These are phyloP conservation scores for Penicillium hordei DNA, from an alignment of 2,329 filamentous ascomycete genomes.

Conservation along the genomic window DNA sequence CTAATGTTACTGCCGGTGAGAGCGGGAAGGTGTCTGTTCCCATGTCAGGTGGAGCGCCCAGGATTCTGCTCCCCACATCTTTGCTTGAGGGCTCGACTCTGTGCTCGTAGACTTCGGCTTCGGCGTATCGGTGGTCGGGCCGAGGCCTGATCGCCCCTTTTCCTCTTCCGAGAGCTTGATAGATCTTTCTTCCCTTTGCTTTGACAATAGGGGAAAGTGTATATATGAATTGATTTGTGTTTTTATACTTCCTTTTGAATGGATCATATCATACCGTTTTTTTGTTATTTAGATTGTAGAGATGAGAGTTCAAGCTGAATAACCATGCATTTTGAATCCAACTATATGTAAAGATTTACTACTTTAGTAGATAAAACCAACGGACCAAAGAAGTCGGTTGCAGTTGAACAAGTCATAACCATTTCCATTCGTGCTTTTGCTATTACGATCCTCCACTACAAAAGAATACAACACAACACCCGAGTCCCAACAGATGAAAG, in stretches of 20 bases:
- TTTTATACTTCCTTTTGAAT: background rate
- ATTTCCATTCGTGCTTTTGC: background rate
- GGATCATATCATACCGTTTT: background rate
- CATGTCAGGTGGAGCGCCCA: slow-evolving; percentile 47
- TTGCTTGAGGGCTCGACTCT: slow-evolving; percentile 13
- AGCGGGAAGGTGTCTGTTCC: slow-evolving; percentile 47
- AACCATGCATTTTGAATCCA: background rate
- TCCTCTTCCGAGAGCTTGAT: background rate
- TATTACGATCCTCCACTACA: background rate
- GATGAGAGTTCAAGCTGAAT: background rate
- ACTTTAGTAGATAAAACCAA: background rate
- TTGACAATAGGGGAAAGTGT: too few species aligned
- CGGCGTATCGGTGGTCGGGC: background rate
- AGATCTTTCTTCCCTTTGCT: background rate
- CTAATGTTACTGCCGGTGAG: slow-evolving; percentile 41
- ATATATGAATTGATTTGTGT: too few species aligned
- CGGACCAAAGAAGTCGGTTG: background rate
- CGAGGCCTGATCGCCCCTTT: background rate
- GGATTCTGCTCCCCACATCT: slow-evolving; percentile 35
- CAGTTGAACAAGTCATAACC: background rate
- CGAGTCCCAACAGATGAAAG: background rate
- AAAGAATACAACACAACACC: background rate
- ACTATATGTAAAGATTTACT: background rate
- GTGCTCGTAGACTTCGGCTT: slow-evolving; percentile 1
- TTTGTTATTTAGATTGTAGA: background rate